A percentile compares a stretch with the other conserved stretches of the same genome.
Conservation (phyloP, 345 rosid species). For the Populus simonii region DNA sequence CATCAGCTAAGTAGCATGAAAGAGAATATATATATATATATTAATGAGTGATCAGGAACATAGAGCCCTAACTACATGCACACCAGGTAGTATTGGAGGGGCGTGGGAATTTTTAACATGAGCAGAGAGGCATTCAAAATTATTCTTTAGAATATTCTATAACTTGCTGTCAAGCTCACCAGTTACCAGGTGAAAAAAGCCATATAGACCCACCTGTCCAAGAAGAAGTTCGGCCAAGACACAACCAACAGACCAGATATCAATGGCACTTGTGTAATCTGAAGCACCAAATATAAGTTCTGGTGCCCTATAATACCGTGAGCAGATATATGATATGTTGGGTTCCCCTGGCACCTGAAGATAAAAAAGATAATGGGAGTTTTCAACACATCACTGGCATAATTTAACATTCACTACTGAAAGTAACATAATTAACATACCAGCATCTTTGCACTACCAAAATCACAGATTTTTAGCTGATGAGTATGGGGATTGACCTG, state of each 20-base stretch:
- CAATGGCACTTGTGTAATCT: slow-evolving; percentile 93
- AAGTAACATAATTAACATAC: slow-evolving; percentile 40
- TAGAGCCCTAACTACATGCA: background rate
- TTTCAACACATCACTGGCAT: background rate
- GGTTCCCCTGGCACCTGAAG: slow-evolving; percentile 93
- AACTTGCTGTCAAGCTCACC: background rate
- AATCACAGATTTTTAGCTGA: slow-evolving; percentile 91
- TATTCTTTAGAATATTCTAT: background rate
- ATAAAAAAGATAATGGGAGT: slow-evolving; percentile 16
- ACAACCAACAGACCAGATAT: slow-evolving; percentile 97
- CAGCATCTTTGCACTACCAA: slow-evolving; percentile 99
- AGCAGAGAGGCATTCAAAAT: background rate
- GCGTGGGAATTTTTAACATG: background rate
- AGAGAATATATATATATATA: background rate
- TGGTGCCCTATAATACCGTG: slow-evolving; percentile 96
- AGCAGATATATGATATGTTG: slow-evolving; percentile 94
- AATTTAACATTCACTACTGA: background rate
- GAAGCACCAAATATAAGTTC: slow-evolving; percentile 98
- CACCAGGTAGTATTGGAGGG: background rate
- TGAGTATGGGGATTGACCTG: slow-evolving; percentile 91
- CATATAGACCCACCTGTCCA: slow-evolving; percentile 56
- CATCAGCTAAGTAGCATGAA: background rate
- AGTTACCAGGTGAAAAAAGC: background rate
- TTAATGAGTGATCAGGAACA: background rate
- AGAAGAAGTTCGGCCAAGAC: slow-evolving; percentile 94